Evolutionary conservation across 768 basidiomycete species (phyloP), one percentile per base, ranked within the genome.

Genomic region (Serendipita sp.): DNA sequence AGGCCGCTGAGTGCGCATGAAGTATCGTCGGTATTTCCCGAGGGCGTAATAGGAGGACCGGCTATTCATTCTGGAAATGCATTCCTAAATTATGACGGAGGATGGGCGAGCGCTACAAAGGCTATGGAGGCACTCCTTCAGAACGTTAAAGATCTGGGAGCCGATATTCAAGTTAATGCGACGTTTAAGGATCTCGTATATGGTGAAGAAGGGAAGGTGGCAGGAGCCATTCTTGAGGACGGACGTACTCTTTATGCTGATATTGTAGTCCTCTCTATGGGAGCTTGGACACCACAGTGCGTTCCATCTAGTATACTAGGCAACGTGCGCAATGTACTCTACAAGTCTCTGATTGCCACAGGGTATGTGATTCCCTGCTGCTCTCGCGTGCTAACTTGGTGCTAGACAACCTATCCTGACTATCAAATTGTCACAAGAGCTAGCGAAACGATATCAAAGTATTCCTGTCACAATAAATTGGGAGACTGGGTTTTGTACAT

Each of bases 81-180:
- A 1, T 94, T 87, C 69, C 66, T 86, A 48, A 95, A 92, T 68
- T 74, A 74, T 5, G 83, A 88, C 41, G 82, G 86, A 0, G 93
- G 93, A 14, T 97, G 93, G 93, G 90, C 82, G 2, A 77, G 85
- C 68, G 90, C 93, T 1, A 76, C 78, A 0, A 80, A 84, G 68
- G 90, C 86, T 2, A 68, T 91, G 7, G 68, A 71, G 2, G 69
- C 78, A 9, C 72, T 88, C 63, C 78, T 85, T 60, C 69, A 72
- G 30, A 79, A 76, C 45, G 82, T 95, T 3, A 68, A 70, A n/a
- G 68, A 74, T 11, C 74, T 83, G 44, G 84, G 84, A 0, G 90
- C 83, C 0, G 76, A 73, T 24, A 72, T 95, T 31, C 3, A 58
- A 28, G 31, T n/a, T 2, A 31, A 58, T 33, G 31, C 22, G 24